A percentile compares a stretch with the other conserved stretches of the same genome.
phyloP scores from a whole-genome alignment of 257 asterid species.

The Knoxia roxburghii region DNA sequence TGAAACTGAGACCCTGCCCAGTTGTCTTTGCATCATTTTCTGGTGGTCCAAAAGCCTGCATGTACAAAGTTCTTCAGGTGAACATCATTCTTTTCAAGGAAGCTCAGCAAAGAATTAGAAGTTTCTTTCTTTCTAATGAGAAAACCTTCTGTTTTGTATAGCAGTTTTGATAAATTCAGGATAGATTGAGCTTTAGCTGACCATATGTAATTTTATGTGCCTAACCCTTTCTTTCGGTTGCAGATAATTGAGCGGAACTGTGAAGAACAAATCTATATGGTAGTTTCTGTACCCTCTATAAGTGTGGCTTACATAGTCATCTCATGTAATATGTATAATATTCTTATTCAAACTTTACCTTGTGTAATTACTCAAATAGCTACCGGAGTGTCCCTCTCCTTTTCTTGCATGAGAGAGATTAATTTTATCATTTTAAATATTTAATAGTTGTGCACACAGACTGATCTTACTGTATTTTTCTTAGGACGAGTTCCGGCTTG shows the following conservation, averaged over 20 bases:
- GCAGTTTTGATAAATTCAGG: not conserved
- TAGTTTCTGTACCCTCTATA: constrained; percentile 23
- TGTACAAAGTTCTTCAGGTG: constrained; percentile 96
- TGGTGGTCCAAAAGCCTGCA: constrained; percentile 92
- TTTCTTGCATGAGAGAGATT: not conserved
- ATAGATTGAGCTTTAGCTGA: not conserved
- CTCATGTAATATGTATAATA: not conserved
- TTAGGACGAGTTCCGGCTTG: constrained; percentile 66
- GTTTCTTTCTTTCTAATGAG: not conserved
- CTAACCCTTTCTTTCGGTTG: constrained; percentile 20
- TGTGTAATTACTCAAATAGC: not conserved
- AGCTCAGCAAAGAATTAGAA: not conserved
- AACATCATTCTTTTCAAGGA: constrained; percentile 7
- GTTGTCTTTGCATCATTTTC: constrained; percentile 92
- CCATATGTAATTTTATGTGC: not conserved
- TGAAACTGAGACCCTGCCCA: constrained; percentile 79
- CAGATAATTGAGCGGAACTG: constrained; percentile 86
- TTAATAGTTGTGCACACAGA: not conserved
- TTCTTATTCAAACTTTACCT: constrained; percentile 9
- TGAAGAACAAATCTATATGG: constrained; percentile 53
- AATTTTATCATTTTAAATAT: not conserved
- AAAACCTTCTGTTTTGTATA: not conserved
- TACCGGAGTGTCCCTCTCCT: not conserved
- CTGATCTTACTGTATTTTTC: not conserved
- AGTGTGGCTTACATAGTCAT: not conserved